phyloP scores from a whole-genome alignment of 2,329 filamentous ascomycete genomes.

The Venturia aucupariae region DNA sequence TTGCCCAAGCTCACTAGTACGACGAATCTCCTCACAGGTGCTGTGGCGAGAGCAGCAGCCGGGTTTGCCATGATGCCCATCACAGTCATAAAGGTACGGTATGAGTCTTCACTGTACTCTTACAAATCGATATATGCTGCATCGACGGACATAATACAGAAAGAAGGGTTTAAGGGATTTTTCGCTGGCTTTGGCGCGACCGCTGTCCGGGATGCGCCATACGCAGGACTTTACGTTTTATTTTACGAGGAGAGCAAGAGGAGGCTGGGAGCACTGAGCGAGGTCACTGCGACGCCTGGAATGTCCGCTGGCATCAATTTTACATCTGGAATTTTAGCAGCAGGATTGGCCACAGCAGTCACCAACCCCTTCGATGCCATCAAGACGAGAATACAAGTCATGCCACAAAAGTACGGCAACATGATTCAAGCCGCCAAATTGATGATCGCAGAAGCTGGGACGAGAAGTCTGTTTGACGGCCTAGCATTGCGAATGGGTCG shows the following conservation, averaged over 20 bases:
- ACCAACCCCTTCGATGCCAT: conserved; percentile 97
- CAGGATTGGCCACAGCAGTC: conserved; percentile 71
- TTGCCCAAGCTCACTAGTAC: conserved; percentile 75
- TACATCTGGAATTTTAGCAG: conserved; percentile 68
- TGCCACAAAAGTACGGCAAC: conserved; percentile 74
- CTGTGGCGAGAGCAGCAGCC: conserved; percentile 72
- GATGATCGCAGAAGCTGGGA: conserved; percentile 76
- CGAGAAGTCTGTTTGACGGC: conserved; percentile 75
- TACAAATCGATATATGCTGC: conserved; percentile 71
- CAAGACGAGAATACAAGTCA: conserved; percentile 88
- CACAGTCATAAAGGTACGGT: conserved; percentile 93
- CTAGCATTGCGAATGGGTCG: conserved; percentile 77
- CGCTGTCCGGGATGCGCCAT: conserved; percentile 87
- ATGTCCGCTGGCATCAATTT: conserved; percentile 71
- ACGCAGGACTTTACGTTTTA: conserved; percentile 87
- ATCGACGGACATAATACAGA: conserved; percentile 60
- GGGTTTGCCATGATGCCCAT: conserved; percentile 92
- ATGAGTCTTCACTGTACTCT: conserved; percentile 77
- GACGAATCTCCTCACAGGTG: conserved; percentile 78
- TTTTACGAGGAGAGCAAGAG: conserved; percentile 83
- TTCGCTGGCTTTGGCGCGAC: conserved; percentile 93
- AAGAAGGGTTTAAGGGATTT: conserved; percentile 71
- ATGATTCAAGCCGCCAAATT: conserved; percentile 65
- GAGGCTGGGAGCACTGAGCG: conserved; percentile 38
- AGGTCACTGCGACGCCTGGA: conserved; percentile 17